Evolutionary conservation across 371 early-diverging fungal genomes (phyloP).

Genomic region (Apophysomyces ossiformis): DNA sequence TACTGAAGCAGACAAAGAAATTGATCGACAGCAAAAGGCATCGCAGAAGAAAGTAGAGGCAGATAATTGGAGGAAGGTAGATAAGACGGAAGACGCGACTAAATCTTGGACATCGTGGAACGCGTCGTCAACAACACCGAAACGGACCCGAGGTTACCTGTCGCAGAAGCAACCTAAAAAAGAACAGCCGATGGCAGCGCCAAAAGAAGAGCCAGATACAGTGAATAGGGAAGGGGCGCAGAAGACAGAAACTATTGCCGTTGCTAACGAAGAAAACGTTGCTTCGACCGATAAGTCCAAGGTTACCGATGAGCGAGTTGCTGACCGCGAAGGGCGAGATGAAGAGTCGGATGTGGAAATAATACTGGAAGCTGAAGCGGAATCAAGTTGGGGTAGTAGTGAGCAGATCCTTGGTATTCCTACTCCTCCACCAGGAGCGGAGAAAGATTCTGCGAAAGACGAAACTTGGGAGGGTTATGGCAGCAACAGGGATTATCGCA

Average conservation of each 20-base stretch:
- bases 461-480: not conserved
- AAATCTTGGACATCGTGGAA: conserved; percentile 16
- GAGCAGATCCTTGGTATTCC: conserved; percentile 35
- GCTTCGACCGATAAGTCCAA: not conserved
- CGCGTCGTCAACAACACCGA: conserved; percentile 2
- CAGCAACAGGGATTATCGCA: not conserved
- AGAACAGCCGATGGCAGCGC: not conserved
- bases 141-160: conserved; percentile 33
- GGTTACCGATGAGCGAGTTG: conserved; percentile 15
- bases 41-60: not conserved
- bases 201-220: not conserved
- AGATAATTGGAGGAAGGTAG: not conserved
- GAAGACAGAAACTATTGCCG: not conserved
- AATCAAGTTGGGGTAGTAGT: conserved; percentile 20
- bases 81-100: conserved; percentile 9
- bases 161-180: conserved; percentile 28
- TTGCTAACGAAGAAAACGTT: not conserved
- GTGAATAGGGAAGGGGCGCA: not conserved
- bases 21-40: not conserved
- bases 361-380: conserved; percentile 36
- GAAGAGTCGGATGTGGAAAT: conserved; percentile 49
- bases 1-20: not conserved
- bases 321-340: conserved; percentile 19
- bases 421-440: conserved; percentile 18
- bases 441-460: not conserved